Conservation (phyloP, 2,329 filamentous ascomycete genomes). For the Monosporascus sp. region DNA sequence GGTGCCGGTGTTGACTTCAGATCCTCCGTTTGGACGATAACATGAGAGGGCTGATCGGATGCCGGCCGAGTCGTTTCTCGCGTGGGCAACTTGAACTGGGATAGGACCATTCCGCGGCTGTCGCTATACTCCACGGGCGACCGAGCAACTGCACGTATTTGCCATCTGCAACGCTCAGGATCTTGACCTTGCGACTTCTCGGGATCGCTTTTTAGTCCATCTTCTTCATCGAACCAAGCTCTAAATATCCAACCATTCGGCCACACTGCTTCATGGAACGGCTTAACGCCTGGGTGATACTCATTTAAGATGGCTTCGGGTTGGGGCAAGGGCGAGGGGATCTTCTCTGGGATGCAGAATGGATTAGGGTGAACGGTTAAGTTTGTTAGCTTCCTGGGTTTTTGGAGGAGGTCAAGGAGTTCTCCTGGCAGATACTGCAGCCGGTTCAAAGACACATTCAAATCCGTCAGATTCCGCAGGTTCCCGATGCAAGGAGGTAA, state of each 20-base stretch:
- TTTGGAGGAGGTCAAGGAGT: slow-evolving; percentile 50
- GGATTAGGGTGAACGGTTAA: slow-evolving; percentile 60
- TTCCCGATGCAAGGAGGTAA: slow-evolving; percentile 55
- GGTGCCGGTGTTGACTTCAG: slow-evolving; percentile 11
- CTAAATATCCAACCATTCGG: not conserved
- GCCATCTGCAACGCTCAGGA: slow-evolving; percentile 12
- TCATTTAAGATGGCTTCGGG: slow-evolving; percentile 3
- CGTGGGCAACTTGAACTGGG: slow-evolving; percentile 21
- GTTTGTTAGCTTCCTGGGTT: slow-evolving; percentile 39
- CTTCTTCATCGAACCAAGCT: slow-evolving; percentile 12
- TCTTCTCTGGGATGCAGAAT: slow-evolving; percentile 40
- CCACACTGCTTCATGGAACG: not conserved
- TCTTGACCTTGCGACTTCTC: not conserved
- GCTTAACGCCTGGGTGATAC: not conserved
- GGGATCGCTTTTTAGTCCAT: not conserved
- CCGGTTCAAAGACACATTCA: slow-evolving; percentile 62
- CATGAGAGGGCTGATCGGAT: not conserved
- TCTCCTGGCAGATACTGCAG: slow-evolving; percentile 59
- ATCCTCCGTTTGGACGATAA: slow-evolving; percentile 18
- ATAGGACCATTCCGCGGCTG: slow-evolving; percentile 22
- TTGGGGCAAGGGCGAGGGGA: slow-evolving; percentile 2
- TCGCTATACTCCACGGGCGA: slow-evolving; percentile 27
- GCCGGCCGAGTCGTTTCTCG: not conserved
- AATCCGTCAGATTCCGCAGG: slow-evolving; percentile 51
- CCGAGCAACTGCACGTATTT: slow-evolving; percentile 14